A percentile compares a stretch with the other conserved stretches of the same genome.
Evolutionary conservation across 1,139 yeast species (phyloP).

Genomic region (Geotrichum citri-aurantii): DNA sequence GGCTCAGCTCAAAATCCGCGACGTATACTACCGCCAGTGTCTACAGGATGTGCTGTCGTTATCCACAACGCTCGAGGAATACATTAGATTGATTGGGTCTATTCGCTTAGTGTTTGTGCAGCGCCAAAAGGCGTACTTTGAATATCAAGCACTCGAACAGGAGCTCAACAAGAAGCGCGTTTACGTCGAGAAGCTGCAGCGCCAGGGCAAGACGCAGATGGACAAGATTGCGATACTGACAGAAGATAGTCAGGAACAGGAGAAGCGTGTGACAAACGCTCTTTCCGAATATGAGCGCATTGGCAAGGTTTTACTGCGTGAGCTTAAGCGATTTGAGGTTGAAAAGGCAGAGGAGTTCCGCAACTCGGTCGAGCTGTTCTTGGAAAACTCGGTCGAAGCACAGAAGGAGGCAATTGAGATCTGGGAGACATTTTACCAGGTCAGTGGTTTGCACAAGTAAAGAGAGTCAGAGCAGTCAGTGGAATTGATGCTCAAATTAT

Average conservation of each 20-base stretch:
- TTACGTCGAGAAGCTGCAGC: constrained; percentile 49
- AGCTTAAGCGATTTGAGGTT: constrained; percentile 62
- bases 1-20: constrained; percentile 65
- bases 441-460: neutral
- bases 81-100: constrained; percentile 70
- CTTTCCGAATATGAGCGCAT: constrained; percentile 57
- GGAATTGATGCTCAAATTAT: too few species aligned
- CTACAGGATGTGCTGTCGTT: constrained; percentile 82
- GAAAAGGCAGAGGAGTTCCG: constrained; percentile 83
- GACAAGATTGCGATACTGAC: constrained; percentile 55
- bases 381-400: constrained; percentile 86
- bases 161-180: constrained; percentile 46
- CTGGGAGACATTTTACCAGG: constrained; percentile 69
- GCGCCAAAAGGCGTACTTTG: constrained; percentile 62
- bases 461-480: neutral
- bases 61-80: constrained; percentile 85
- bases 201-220: constrained; percentile 53
- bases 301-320: constrained; percentile 60
- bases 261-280: constrained; percentile 50
- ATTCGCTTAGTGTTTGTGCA: constrained; percentile 70
- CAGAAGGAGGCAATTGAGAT: constrained; percentile 93
- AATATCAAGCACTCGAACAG: constrained; percentile 48
- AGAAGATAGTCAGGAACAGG: constrained; percentile 54
- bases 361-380: constrained; percentile 80
- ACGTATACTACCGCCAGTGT: constrained; percentile 71